Base-by-base conservation (phyloP, 164 flowering plant species). In the Stephania cephalantha region DNA sequence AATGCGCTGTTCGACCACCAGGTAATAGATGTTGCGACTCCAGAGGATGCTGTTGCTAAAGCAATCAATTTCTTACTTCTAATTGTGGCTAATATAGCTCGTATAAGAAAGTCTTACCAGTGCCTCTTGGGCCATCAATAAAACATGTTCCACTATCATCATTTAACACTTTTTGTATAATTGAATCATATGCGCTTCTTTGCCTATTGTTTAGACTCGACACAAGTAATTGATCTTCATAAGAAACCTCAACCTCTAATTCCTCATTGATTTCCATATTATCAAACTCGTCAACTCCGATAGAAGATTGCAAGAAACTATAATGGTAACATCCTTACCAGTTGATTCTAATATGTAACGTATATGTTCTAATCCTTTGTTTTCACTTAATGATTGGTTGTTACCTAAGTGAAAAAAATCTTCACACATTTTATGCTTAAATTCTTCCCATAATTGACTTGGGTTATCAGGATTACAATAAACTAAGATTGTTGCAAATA, bases 51-150 rank as follows among this genome's bases (percentile, higher is more conserved):
- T 1, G 50, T 72, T 15, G 74, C 7, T 31, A 72, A 30, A 2
- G 52, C 53, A 71, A 71, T 18, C 0, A 11, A 13, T 4, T 42
- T 9, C 35, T 9, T 58, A 17, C 10, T 30, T n/a, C 74, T 18
- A 0, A 72, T 10, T 29, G 31, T n/a, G 5, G 35, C 18, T 18
- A 42, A 12, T 12, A 72, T 1, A 7, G 2, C 52, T 58, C 6
- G 42, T 72, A 73, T 13, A 73, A 17, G 63, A 17, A 73, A 13
- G 6, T 58, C 12, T 63, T 73, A 5, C 58, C 45, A n/a, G n/a
- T 73, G 1, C 69, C n/a, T n/a, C 45, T 6, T 20, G 44, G 75
- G 22, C 75, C 70, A 65, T 73, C 61, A 44, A 65, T 65, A 7
- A 65, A 73, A 29, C 65, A 20, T 1, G 25, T 29, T 2, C 8